Evolutionary conservation across 1,139 yeast species (phyloP), one percentile per base, ranked within the genome.

Genomic region (Blastobotrys proliferans): DNA sequence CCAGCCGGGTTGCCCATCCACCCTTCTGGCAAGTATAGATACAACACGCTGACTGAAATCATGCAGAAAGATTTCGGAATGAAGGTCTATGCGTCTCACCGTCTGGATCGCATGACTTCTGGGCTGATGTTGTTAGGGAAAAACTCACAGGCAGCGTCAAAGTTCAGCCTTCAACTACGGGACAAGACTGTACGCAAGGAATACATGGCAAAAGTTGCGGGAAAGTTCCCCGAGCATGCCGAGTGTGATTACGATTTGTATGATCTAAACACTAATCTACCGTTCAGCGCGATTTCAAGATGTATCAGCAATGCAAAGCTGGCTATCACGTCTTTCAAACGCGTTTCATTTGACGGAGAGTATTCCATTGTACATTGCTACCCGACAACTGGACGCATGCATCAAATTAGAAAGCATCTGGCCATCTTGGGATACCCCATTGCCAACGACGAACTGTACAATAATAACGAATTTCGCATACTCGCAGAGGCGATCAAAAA

Each of bases 41-140:
- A 77, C 62, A 92, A 92, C 57, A 78, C 95, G 1, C 75, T 88
- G 35, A 48, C 53, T 0, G 49, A 47, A 28, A 38, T 56, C 10
- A 41, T 55, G 20, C 48, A 38, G 10, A 14, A 22, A 3, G 51
- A 50, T 40, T 28, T 42, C 14, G 58, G 57, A 6, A 32, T 40
- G 30, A 47, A 48, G 16, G 50, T 54, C 4, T 51, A 46, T 39
- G 50, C 55, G 5, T 43, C 51, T 3, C 52, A 92, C 60, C 70
- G 98, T 44, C 68, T 92, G 24, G 98, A 92, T 61, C 68, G 95
- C 46, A 69, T 92, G 30, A 92, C 98, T 0, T 85, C 95, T 56
- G 98, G 98, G 0, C 67, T 92, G 32, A 86, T 92, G 94, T 82
- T 92, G 52, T 63, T 92, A 42, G 96, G 95, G 2, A 85, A 84